Percentiles rank a stretch among this genome's conserved stretches.
Conservation (phyloP, 352 stramenopile genomes). For the Globisporangium acanthophoron region DNA sequence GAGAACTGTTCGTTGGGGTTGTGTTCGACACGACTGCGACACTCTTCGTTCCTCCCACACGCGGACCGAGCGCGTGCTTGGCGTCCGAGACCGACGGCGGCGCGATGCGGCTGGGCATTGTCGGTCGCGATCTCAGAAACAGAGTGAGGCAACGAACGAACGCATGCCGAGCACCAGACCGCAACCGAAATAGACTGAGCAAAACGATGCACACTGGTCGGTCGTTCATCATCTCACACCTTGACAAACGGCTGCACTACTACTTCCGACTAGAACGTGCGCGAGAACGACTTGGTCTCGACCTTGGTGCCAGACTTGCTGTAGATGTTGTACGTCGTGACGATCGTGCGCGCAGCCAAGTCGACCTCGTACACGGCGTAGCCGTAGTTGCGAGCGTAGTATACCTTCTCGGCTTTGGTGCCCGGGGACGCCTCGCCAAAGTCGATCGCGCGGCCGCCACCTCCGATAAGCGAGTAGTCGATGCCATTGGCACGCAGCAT, state of each 20-base stretch:
- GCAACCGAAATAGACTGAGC: neutral
- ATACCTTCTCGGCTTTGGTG: constrained; percentile 22
- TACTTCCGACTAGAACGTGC: constrained; percentile 14
- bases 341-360: constrained; percentile 15
- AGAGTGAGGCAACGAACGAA: no score
- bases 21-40: neutral
- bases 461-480: constrained; percentile 37
- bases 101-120: neutral
- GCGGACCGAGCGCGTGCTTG: neutral
- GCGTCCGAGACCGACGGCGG: neutral
- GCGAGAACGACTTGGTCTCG: constrained; percentile 22
- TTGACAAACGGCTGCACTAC: neutral
- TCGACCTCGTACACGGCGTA: constrained; percentile 29
- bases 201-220: no score
- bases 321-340: constrained; percentile 32
- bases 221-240: no score
- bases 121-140: neutral
- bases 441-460: constrained; percentile 26
- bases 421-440: constrained; percentile 18
- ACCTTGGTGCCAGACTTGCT: constrained; percentile 25
- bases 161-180: no score
- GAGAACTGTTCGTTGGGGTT: neutral
- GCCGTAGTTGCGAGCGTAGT: constrained; percentile 32
- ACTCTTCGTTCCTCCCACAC: neutral
- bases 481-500: constrained; percentile 19